Conservation (phyloP, 352 stramenopile genomes). For the Pythium plurisporium region DNA sequence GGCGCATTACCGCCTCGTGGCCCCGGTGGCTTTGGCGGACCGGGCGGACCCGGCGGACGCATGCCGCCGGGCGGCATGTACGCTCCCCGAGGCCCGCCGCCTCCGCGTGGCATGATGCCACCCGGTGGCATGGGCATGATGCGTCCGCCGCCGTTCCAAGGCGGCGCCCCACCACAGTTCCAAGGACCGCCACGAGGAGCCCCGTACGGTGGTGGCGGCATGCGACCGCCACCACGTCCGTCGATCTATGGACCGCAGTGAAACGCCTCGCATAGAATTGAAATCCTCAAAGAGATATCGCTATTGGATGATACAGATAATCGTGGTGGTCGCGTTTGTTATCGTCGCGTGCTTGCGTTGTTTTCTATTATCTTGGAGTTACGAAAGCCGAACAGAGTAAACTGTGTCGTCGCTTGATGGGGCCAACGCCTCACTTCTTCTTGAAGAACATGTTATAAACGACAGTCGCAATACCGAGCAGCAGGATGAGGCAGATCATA, state of each 20-base stretch:
- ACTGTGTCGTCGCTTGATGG: too few relatives aligned
- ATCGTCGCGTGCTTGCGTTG: too few relatives aligned
- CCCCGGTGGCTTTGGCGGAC: slow-evolving; percentile 10
- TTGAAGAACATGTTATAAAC: slow-evolving; percentile 90
- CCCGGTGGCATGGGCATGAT: slow-evolving; percentile 48
- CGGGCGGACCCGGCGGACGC: slow-evolving; percentile 17
- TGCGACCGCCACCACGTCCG: slow-evolving; percentile 37
- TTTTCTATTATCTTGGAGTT: too few relatives aligned
- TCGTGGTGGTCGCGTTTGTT: neutral
- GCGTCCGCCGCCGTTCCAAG: slow-evolving; percentile 69
- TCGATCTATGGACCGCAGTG: slow-evolving; percentile 78
- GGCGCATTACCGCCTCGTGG: slow-evolving; percentile 48
- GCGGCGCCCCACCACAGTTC: slow-evolving; percentile 16
- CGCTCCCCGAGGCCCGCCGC: slow-evolving; percentile 48
- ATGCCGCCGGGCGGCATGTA: slow-evolving; percentile 40
- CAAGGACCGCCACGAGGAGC: slow-evolving; percentile 40
- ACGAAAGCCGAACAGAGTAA: too few relatives aligned
- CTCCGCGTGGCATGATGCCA: slow-evolving; percentile 70
- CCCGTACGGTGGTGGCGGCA: slow-evolving; percentile 34
- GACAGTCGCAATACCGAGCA: slow-evolving; percentile 79
- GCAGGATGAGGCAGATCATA: slow-evolving; percentile 85
- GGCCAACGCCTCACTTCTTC: slow-evolving; percentile 45
- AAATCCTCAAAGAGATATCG: neutral
- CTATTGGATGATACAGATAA: neutral
- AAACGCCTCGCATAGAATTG: neutral